Conservation (phyloP, 441 rosid genomes). For the Pelargonium citronellum region DNA sequence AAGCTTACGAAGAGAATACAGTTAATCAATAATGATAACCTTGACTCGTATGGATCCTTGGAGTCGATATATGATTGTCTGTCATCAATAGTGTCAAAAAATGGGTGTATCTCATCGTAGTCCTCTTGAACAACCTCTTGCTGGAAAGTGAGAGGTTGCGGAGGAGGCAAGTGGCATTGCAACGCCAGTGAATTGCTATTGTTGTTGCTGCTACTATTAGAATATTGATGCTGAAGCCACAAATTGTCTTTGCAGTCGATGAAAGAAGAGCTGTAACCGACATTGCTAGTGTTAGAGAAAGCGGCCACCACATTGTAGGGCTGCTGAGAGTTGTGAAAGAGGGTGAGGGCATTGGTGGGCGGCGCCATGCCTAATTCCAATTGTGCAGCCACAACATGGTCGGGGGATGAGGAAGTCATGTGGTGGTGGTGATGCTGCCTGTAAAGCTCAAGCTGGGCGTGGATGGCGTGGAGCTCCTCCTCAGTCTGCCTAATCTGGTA, state of each 20-base stretch:
- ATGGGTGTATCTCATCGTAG: slow-evolving; percentile 68
- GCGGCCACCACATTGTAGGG: slow-evolving; percentile 20
- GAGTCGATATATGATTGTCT: slow-evolving; percentile 62
- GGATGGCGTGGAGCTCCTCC: slow-evolving; percentile 56
- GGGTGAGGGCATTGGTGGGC: slow-evolving; percentile 33
- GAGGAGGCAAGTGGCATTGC: slow-evolving; percentile 48
- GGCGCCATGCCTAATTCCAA: slow-evolving; percentile 75
- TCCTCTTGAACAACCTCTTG: slow-evolving; percentile 42
- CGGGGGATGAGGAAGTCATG: slow-evolving; percentile 25
- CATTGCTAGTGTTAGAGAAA: slow-evolving; percentile 29
- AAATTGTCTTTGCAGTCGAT: slow-evolving; percentile 41
- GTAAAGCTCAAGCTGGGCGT: slow-evolving; percentile 48
- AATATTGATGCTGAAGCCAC: slow-evolving; percentile 42
- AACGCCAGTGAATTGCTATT: slow-evolving; percentile 32
- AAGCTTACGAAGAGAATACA: not conserved
- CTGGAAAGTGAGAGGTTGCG: slow-evolving; percentile 39
- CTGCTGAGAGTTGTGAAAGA: slow-evolving; percentile 33
- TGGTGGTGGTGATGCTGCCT: slow-evolving; percentile 36
- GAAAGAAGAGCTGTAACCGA: slow-evolving; percentile 28
- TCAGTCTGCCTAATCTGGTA: slow-evolving; percentile 39
- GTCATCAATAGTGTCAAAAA: slow-evolving; percentile 71
- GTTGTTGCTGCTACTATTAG: slow-evolving; percentile 10
- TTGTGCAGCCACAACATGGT: slow-evolving; percentile 53
- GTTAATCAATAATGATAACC: slow-evolving; percentile 30
- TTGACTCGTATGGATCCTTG: slow-evolving; percentile 56